These are phyloP conservation scores for Lactifluus pinguis DNA, from an alignment of 768 basidiomycete genomes.

Conservation along the genomic window DNA sequence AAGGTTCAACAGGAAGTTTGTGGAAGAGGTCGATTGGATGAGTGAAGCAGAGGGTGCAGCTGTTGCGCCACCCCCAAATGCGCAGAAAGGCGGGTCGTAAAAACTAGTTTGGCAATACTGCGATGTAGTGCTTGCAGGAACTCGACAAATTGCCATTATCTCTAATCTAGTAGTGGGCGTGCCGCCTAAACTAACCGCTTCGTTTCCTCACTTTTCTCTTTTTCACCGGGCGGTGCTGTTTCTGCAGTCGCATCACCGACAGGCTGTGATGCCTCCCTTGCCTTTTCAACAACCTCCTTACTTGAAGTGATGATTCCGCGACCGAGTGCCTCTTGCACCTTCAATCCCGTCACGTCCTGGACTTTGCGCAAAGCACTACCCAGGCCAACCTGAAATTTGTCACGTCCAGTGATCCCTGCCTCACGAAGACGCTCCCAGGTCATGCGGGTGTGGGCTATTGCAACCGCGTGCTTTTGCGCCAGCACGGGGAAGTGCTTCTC, in stretches of 20 bases:
- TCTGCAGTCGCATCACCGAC: neutral
- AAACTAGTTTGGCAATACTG: neutral
- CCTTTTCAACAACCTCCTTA: conserved; percentile 17
- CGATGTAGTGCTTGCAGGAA: neutral
- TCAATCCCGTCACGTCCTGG: conserved; percentile 67
- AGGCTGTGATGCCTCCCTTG: conserved; percentile 6
- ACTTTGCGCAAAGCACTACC: conserved; percentile 41
- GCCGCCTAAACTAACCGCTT: neutral
- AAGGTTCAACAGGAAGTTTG: conserved; percentile 70
- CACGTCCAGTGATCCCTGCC: conserved; percentile 38
- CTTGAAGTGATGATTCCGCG: neutral
- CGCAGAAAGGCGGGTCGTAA: neutral
- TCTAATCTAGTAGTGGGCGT: conserved; percentile 1
- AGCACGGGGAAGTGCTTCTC: conserved; percentile 57
- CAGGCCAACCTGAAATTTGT: conserved; percentile 36
- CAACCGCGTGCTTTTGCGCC: conserved; percentile 58
- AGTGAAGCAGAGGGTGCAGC: conserved; percentile 11
- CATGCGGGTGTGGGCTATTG: conserved; percentile 52
- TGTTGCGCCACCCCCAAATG: neutral
- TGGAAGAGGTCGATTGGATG: conserved; percentile 33
- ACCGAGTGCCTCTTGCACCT: conserved; percentile 23
- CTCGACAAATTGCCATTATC: conserved; percentile 6
- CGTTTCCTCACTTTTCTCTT: neutral
- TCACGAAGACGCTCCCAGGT: conserved; percentile 49
- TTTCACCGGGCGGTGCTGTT: neutral